Evolutionary conservation across 192 early-diverging fungal genomes (phyloP).

Genomic region (Cladochytrium replicatum): DNA sequence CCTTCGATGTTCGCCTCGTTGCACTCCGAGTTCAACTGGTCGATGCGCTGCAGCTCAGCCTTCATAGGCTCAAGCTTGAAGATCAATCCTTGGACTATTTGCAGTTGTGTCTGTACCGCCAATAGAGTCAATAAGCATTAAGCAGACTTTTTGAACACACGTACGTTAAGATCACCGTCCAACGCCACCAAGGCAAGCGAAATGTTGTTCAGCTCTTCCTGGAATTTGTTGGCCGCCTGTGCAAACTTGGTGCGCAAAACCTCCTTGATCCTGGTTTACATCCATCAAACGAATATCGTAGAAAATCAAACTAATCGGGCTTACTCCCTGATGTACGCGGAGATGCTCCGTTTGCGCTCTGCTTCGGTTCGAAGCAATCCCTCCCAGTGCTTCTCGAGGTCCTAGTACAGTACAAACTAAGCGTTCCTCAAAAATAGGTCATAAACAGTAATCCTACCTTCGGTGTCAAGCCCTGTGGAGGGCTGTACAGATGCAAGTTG

Average conservation of each 20-base stretch:
- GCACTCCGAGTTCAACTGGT: conserved; percentile 57
- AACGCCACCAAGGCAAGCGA: conserved; percentile 54
- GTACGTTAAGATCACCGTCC: conserved; percentile 70
- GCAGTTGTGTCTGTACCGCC: conserved; percentile 45
- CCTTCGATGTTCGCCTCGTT: conserved; percentile 75
- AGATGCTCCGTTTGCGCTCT: conserved; percentile 68
- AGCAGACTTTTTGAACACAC: neutral
- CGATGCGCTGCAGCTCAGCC: conserved; percentile 31
- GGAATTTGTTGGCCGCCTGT: conserved; percentile 71
- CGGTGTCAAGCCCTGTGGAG: conserved; percentile 60
- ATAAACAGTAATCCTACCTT: conserved; percentile 36
- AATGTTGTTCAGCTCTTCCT: conserved; percentile 57
- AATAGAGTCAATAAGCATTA: conserved; percentile 5
- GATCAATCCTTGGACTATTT: conserved; percentile 49
- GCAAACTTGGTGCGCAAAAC: conserved; percentile 69
- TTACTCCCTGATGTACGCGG: conserved; percentile 74
- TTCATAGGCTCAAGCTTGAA: conserved; percentile 23
- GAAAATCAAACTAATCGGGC: conserved; percentile 1
- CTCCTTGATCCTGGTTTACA: conserved; percentile 60
- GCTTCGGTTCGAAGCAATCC: conserved; percentile 64
- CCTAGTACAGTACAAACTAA: conserved; percentile 29
- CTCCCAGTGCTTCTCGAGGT: conserved; percentile 74
- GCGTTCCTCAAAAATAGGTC: neutral
- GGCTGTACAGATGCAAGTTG: conserved; percentile 73
- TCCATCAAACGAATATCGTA: neutral